A percentile compares a stretch with the other conserved stretches of the same genome.
phyloP scores from a whole-genome alignment of 306 rosid species.

The Calophaca sinica region DNA sequence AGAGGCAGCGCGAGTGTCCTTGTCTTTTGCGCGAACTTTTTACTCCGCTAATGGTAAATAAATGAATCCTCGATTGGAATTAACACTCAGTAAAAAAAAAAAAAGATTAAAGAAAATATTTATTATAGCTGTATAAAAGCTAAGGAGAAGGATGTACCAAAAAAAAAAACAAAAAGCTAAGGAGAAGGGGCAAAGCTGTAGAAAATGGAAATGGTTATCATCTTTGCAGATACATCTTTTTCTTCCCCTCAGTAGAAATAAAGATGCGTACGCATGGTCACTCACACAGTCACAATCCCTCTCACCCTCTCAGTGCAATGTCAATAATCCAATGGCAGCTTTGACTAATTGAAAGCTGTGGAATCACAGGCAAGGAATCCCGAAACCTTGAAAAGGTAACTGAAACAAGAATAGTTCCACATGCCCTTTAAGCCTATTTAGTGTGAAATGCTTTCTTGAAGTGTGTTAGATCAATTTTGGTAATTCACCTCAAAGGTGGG shows the following conservation, averaged over 20 bases:
- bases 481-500: neutral
- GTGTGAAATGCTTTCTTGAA: slow-evolving; percentile 45
- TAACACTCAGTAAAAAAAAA: slow-evolving; percentile 10
- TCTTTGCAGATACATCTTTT: slow-evolving; percentile 46
- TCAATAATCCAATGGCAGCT: slow-evolving; percentile 58
- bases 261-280: slow-evolving; percentile 44
- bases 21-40: slow-evolving; percentile 39
- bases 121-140: slow-evolving; percentile 11
- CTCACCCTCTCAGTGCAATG: slow-evolving; percentile 45
- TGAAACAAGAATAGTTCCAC: slow-evolving; percentile 45
- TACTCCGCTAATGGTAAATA: slow-evolving; percentile 45
- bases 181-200: slow-evolving; percentile 8
- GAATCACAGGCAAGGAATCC: slow-evolving; percentile 49
- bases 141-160: no score
- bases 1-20: slow-evolving; percentile 43
- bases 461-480: slow-evolving; percentile 43
- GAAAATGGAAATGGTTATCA: slow-evolving; percentile 31
- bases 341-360: slow-evolving; percentile 56
- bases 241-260: slow-evolving; percentile 25
- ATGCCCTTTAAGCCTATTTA: slow-evolving; percentile 43
- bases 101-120: neutral
- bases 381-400: slow-evolving; percentile 50
- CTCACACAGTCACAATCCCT: slow-evolving; percentile 50
- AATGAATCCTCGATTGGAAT: slow-evolving; percentile 41
- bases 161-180: no score